phyloP scores from a whole-genome alignment of 2,329 filamentous ascomycete species.

The Cordyceps farinosa region DNA sequence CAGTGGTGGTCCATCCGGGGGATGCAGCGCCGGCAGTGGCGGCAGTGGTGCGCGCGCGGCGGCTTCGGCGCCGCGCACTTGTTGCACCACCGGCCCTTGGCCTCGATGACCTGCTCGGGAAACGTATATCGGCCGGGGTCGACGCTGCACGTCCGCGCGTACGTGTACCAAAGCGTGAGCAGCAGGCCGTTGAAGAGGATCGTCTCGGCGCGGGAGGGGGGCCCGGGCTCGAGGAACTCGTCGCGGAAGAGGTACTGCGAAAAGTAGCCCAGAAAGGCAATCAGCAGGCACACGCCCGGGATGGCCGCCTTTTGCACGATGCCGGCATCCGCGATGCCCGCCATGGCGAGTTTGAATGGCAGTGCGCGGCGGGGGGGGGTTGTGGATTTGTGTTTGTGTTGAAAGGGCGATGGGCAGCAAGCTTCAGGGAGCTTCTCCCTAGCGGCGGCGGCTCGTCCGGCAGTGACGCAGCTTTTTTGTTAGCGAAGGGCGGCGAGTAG shows the following conservation, averaged over 20 bases:
- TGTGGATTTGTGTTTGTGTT: neutral
- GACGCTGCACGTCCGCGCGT: slow-evolving; percentile 58
- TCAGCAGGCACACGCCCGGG: slow-evolving; percentile 63
- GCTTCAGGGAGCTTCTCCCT: neutral
- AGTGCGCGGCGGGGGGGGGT: slow-evolving; percentile 9
- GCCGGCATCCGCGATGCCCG: slow-evolving; percentile 40
- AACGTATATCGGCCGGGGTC: slow-evolving; percentile 56
- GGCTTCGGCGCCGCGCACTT: slow-evolving; percentile 74
- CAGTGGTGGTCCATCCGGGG: slow-evolving; percentile 86
- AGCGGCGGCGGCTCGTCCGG: neutral
- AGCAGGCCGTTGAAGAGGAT: slow-evolving; percentile 65
- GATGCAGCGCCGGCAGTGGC: slow-evolving; percentile 68
- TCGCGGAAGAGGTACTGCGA: slow-evolving; percentile 68
- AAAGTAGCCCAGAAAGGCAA: slow-evolving; percentile 66
- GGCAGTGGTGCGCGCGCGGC: slow-evolving; percentile 76
- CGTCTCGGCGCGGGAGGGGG: slow-evolving; percentile 54
- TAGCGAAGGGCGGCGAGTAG: neutral
- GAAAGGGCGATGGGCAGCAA: neutral
- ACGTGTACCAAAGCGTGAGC: slow-evolving; percentile 63
- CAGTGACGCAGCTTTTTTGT: slow-evolving; percentile 8
- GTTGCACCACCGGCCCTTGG: slow-evolving; percentile 60
- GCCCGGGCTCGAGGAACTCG: slow-evolving; percentile 56
- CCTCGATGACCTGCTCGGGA: slow-evolving; percentile 33
- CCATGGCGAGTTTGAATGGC: slow-evolving; percentile 30
- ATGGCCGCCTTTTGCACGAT: slow-evolving; percentile 58